Evolutionary conservation across 2,329 filamentous ascomycete species (phyloP).

Genomic region (Hortaea sp.): DNA sequence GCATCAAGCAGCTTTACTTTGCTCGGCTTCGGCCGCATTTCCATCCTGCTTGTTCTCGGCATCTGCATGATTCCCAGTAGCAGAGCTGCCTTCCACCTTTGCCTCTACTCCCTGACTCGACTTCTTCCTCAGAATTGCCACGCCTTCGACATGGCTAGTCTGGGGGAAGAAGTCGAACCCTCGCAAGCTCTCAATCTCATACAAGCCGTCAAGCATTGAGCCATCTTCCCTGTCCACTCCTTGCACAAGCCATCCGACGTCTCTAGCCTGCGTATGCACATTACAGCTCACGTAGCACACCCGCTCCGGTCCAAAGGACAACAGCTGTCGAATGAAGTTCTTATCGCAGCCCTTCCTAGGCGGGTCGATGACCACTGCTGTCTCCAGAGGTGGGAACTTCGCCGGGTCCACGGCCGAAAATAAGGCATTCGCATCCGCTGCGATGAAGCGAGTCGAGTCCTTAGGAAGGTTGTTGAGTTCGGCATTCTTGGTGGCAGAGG

Average conservation of each 20-base stretch:
- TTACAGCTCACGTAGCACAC: constrained; percentile 96
- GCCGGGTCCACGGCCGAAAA: constrained; percentile 56
- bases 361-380: constrained; percentile 92
- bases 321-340: constrained; percentile 69
- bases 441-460: constrained; percentile 70
- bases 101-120: not conserved
- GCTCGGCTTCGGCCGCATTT: too few relatives aligned
- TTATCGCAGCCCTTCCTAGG: constrained; percentile 89
- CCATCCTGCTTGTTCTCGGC: too few relatives aligned
- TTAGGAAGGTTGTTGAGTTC: constrained; percentile 58
- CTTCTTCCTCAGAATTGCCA: constrained; percentile 46
- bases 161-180: constrained; percentile 99
- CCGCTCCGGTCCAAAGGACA: constrained; percentile 65
- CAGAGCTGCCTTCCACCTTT: not conserved
- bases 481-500: constrained; percentile 70
- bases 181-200: constrained; percentile 79
- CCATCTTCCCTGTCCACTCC: constrained; percentile 38
- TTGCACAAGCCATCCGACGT: constrained; percentile 77
- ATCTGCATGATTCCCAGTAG: too few relatives aligned
- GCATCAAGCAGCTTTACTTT: too few relatives aligned
- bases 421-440: constrained; percentile 73
- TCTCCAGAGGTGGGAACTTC: constrained; percentile 65
- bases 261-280: constrained; percentile 91
- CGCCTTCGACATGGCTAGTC: constrained; percentile 57
- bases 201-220: constrained; percentile 34